A percentile compares a stretch with the other conserved stretches of the same genome.
These are phyloP conservation scores for Lobosporangium transversale DNA, from an alignment of 192 early-diverging fungal genomes.

Conservation along the genomic window DNA sequence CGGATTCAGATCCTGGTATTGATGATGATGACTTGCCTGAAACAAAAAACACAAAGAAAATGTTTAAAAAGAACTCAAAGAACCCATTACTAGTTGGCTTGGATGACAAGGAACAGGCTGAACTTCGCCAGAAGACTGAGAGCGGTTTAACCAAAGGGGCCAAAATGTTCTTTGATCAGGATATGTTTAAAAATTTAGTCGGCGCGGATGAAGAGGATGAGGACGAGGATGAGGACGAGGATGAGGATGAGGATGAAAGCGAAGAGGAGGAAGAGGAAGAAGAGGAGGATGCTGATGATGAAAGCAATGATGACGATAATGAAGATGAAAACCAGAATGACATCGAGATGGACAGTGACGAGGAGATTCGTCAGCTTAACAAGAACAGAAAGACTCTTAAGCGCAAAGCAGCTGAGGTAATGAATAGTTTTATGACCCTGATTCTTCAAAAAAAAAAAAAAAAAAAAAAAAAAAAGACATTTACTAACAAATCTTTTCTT, in stretches of 20 bases:
- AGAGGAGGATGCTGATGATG: constrained; percentile 42
- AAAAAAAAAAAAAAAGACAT: neutral
- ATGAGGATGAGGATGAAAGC: constrained; percentile 51
- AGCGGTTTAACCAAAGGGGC: constrained; percentile 82
- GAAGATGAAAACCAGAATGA: no score
- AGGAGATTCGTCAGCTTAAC: constrained; percentile 39
- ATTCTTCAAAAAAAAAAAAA: no score
- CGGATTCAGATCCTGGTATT: constrained; percentile 54
- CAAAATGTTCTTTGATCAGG: constrained; percentile 96
- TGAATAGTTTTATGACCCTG: neutral
- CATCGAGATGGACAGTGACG: constrained; percentile 49
- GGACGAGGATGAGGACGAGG: constrained; percentile 63
- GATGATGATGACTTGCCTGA: constrained; percentile 57
- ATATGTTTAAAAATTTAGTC: constrained; percentile 81
- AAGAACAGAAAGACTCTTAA: constrained; percentile 54
- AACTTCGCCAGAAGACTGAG: constrained; percentile 54
- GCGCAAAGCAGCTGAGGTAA: constrained; percentile 64
- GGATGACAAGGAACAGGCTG: constrained; percentile 64
- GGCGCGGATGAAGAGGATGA: constrained; percentile 64
- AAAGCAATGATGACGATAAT: constrained; percentile 41
- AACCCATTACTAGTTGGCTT: constrained; percentile 62
- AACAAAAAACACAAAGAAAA: constrained; percentile 22
- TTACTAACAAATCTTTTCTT: neutral
- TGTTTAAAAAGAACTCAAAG: constrained; percentile 56
- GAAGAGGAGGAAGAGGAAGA: constrained; percentile 53